Base-by-base conservation (phyloP, 2,329 filamentous ascomycete species). In the Fusarium guadeloupense region DNA sequence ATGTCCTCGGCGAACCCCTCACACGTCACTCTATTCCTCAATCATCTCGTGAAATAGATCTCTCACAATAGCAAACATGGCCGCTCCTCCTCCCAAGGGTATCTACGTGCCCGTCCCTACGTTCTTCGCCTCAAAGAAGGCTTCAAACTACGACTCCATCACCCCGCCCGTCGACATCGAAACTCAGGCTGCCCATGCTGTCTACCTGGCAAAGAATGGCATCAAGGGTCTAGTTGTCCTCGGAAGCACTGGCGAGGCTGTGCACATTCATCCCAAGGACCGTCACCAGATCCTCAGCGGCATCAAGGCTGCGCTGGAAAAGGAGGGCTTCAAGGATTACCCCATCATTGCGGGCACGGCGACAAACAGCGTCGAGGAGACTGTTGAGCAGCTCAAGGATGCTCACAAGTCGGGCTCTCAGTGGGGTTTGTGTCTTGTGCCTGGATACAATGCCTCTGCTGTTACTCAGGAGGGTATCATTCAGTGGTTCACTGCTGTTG, bases 161-260 rank as follows among this genome's bases (percentile, higher is more conserved):
- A 78, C 82, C 40, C 76, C 84, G 21, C 77, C 81, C 7, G 76
- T 89, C 44, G 86, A 89, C 66, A 74, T 86, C 54, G 76, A 81
- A 40, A 81, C 85, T 1, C 87, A 89, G 68, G 77, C 79, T 20
- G 76, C 79, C 23, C 86, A 89, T 77, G 80, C 80, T 9, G 69
- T 89, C 7, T 86, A 85, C 69, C 82, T 89, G 31, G 85, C 85
- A 31, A 78, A 80, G 46, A 80, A 81, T 62, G 87, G 87, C 51
- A 83, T 89, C 65, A 78, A 78, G 25, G 86, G 87, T 19, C 77
- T 89, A 21, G 84, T 89, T 10, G 77, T 89, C 34, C 81, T 89
- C 43, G 87, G 87, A 20, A 86, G 82, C 33, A 89, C 86, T 0
- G 87, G 87, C 54, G 87, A 89, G 71, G 84, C 85, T 1, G 82